Evolutionary conservation across 768 basidiomycete genomes (phyloP), one percentile per base, ranked within the genome.

Genomic region (Tulasnella sp.): DNA sequence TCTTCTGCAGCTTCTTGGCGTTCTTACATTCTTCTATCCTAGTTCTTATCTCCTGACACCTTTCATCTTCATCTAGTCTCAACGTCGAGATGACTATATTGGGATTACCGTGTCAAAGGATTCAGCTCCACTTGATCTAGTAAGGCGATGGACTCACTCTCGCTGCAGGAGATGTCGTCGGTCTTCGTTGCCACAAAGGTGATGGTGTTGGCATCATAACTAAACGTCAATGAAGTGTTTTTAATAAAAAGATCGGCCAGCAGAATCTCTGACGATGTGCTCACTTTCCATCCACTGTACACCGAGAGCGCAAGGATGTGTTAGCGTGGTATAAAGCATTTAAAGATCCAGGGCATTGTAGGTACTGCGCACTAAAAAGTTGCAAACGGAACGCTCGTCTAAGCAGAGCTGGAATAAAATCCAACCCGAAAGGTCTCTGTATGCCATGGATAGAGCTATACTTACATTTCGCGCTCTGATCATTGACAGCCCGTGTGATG

Each of bases 101-200:
- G 68, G 68, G 49, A 82, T 77, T 41, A 81, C 49, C 34, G 34
- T n/a, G n/a, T n/a, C 3, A 23, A 29, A 19, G n/a, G 5, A n/a
- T 26, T 24, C 17, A 34, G 1, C 3, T 15, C 30, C 13, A 5
- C 30, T 9, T 38, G 11, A 1, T 17, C 1, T 4, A 26, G 26
- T 2, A 2, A 1, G 5, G 0, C 13, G 9, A 21, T 44, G 15
- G 15, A 4, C 49, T 51, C 19, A 51, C 49, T 47, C 34, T 56
- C 55, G 19, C 27, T 29, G 24, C 55, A 56, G 17, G 48, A 51
- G 8, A 84, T 76, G 62, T 84, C 82, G 58, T 84, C 82, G 59
- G 79, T 80, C 67, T 84, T 83, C 63, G 77, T 80, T 4, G 81
- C 81, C 50, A 84, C 78, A 69, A 83, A 84, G 1, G 82, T 83